phyloP scores from a whole-genome alignment of 805 yeast genomes.

The Pichia nakasei region DNA sequence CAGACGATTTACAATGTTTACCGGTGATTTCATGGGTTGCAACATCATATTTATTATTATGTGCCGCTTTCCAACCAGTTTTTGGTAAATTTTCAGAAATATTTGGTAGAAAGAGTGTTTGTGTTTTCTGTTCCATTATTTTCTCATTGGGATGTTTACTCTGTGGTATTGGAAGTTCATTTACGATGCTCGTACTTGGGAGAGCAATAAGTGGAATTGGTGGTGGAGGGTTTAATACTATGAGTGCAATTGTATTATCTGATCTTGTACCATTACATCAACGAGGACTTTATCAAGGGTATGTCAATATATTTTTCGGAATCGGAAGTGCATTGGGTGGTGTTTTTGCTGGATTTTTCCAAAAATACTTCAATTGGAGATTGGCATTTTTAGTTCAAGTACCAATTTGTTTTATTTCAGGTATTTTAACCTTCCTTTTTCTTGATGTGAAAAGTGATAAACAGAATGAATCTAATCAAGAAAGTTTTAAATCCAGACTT shows the following conservation, averaged over 20 bases:
- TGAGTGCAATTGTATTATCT: slow-evolving; percentile 44
- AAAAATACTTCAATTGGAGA: not conserved
- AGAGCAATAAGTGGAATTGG: slow-evolving; percentile 47
- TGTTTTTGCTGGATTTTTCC: not conserved
- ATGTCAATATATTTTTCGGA: slow-evolving; percentile 42
- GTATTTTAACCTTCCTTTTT: too few species aligned
- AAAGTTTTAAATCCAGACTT: too few species aligned
- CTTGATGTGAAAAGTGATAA: too few species aligned
- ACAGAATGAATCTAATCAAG: too few species aligned
- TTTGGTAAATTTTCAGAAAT: slow-evolving; percentile 49
- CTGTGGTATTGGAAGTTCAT: slow-evolving; percentile 42
- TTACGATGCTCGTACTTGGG: slow-evolving; percentile 41
- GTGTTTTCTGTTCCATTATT: slow-evolving; percentile 32
- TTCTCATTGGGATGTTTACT: slow-evolving; percentile 38
- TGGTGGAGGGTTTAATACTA: slow-evolving; percentile 42
- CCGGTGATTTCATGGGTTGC: slow-evolving; percentile 50
- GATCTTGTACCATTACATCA: slow-evolving; percentile 45
- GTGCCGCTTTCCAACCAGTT: slow-evolving; percentile 42
- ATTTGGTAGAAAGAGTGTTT: slow-evolving; percentile 40
- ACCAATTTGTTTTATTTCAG: slow-evolving; percentile 2
- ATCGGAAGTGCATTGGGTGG: slow-evolving; percentile 35
- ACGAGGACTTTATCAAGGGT: slow-evolving; percentile 51
- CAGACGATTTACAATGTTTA: not conserved
- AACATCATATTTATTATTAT: slow-evolving; percentile 42
- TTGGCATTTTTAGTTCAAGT: not conserved